Conservation (phyloP, 1,284 basidiomycete genomes). For the Amylostereum chailletii region DNA sequence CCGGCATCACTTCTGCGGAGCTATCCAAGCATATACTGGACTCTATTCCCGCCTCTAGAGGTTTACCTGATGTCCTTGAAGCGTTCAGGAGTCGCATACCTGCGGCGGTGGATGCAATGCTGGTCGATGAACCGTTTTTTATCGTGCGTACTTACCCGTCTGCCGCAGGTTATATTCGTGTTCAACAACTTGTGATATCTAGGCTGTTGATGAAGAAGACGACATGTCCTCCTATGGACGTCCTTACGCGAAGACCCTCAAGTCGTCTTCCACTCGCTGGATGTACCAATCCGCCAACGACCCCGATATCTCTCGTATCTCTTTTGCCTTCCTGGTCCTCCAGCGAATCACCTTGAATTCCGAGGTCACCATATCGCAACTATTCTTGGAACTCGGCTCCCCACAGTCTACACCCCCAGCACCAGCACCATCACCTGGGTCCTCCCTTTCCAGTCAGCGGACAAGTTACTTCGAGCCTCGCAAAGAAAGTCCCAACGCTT, state of each 20-base stretch:
- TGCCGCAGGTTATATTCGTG: not conserved
- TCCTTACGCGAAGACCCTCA: no score
- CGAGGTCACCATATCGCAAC: constrained; percentile 1
- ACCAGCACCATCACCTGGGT: no score
- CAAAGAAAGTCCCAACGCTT: no score
- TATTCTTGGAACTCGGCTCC: no score
- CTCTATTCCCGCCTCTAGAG: constrained; percentile 2
- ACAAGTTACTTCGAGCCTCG: no score
- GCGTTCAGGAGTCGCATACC: constrained; percentile 7
- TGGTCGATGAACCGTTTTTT: constrained; percentile 8
- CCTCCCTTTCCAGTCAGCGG: no score
- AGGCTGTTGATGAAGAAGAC: not conserved
- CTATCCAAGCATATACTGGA: constrained; percentile 6
- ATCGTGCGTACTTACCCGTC: constrained; percentile 3
- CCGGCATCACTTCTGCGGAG: constrained; percentile 2
- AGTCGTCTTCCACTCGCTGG: constrained; percentile 5
- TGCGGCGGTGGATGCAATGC: constrained; percentile 7
- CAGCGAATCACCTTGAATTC: constrained; percentile 4
- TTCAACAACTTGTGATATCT: constrained; percentile 1
- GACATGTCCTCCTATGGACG: no score
- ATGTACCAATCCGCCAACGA: constrained; percentile 8
- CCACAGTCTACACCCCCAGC: no score
- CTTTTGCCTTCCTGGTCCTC: constrained; percentile 8
- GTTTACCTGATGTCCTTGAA: constrained; percentile 4
- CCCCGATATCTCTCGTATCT: constrained; percentile 8